Percentiles rank a stretch among this genome's conserved stretches.
Conservation (phyloP, 208 protist species). For the Leishmania braziliensis region DNA sequence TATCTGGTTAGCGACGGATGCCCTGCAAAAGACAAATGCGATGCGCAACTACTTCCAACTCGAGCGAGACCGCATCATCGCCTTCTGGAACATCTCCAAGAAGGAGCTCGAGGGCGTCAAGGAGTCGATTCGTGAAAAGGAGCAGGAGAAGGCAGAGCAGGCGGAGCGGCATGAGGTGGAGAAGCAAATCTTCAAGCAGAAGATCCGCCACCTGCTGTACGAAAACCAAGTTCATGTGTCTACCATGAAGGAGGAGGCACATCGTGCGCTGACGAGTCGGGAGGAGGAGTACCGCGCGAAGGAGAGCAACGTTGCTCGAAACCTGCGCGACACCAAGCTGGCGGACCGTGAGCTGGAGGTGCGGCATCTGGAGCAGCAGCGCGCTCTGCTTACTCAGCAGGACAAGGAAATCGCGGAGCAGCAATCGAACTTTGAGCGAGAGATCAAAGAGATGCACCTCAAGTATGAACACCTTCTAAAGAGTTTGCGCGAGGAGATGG, state of each 20-base stretch:
- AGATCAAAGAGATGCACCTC: constrained; percentile 94
- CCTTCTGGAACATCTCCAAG: constrained; percentile 96
- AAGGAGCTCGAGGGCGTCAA: constrained; percentile 90
- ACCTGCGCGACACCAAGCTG: constrained; percentile 89
- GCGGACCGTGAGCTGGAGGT: constrained; percentile 90
- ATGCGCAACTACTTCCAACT: constrained; percentile 98
- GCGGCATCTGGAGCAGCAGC: constrained; percentile 83
- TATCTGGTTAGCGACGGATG: constrained; percentile 89
- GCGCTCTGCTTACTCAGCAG: constrained; percentile 72
- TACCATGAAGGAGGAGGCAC: constrained; percentile 87
- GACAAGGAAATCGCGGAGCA: constrained; percentile 90
- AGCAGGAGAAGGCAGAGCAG: constrained; percentile 93
- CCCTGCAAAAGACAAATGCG: constrained; percentile 93
- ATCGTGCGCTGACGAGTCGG: constrained; percentile 86
- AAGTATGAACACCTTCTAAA: constrained; percentile 95
- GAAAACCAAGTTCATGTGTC: constrained; percentile 95
- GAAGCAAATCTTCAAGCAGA: constrained; percentile 97
- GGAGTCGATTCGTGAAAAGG: constrained; percentile 84
- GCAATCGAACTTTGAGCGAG: constrained; percentile 86
- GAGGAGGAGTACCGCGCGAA: constrained; percentile 89
- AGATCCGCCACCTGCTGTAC: constrained; percentile 96
- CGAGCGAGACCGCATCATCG: constrained; percentile 95
- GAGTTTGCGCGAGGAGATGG: constrained; percentile 90
- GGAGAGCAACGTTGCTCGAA: constrained; percentile 79
- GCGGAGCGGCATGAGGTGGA: constrained; percentile 95